Evolutionary conservation across 768 basidiomycete genomes (phyloP).

Genomic region (Mycena sanguinolenta): DNA sequence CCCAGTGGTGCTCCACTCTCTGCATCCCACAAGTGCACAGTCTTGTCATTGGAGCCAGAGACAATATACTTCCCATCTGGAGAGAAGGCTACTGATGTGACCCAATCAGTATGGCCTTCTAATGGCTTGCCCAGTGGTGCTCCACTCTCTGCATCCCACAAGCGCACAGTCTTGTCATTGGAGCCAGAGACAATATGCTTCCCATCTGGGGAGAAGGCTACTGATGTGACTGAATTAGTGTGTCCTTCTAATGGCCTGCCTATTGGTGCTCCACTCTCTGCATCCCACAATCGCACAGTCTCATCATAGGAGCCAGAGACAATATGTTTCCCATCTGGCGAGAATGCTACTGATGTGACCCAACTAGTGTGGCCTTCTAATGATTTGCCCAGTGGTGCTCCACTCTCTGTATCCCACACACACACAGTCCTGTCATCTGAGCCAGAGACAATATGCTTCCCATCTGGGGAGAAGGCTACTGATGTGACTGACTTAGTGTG

Average conservation of each 20-base stretch:
- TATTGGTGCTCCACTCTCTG: neutral
- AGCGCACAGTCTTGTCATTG: conserved; percentile 4
- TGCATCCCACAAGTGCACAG: too few species aligned
- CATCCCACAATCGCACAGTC: neutral
- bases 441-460: neutral
- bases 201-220: conserved; percentile 5
- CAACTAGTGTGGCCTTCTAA: conserved; percentile 3
- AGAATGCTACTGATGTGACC: conserved; percentile 13
- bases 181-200: conserved; percentile 7
- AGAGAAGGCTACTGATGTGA: too few species aligned
- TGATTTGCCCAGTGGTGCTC: neutral
- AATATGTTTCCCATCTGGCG: conserved; percentile 7
- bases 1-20: too few species aligned
- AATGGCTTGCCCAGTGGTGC: too few species aligned
- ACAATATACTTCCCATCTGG: too few species aligned
- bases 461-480: conserved; percentile 2
- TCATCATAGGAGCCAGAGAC: conserved; percentile 4
- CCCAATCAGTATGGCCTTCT: too few species aligned
- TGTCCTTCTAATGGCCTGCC: neutral
- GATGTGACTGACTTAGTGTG: conserved; percentile 1
- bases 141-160: conserved; percentile 12
- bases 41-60: too few species aligned
- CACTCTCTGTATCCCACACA: conserved; percentile 7
- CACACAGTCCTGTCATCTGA: neutral
- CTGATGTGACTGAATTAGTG: conserved; percentile 1